Evolutionary conservation across 164 flowering plant genomes (phyloP), one percentile per base, ranked within the genome.

Genomic region (Tinospora cordifolia): DNA sequence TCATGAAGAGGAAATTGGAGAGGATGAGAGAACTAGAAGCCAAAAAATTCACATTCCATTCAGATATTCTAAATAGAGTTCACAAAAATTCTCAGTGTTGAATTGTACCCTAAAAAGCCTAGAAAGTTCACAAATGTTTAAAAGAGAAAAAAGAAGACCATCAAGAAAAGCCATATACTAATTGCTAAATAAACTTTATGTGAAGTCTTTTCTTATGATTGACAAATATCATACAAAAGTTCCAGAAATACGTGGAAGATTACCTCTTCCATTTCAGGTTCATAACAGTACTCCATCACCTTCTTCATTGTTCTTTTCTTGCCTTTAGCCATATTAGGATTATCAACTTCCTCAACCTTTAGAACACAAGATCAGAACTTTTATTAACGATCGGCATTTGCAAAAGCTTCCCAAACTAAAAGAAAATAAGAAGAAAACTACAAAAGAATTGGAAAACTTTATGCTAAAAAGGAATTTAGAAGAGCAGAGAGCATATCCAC

Each of bases 221-320:
- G 7, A 34, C 2, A 59, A 26, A n/a, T 4, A 30, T 30, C 36
- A 30, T 30, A 62, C 25, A 6, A 66, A 40, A 67, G 26, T 30
- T 34, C 7, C 4, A 14, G 10, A n/a, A 39, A 27, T 9, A 74
- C 58, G 58, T 21, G 26, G 70, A 71, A 66, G 62, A 70, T 80
- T 79, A 94, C 97, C 98, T 91, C 96, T 77, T 91, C 97, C 98
- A 94, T 91, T 81, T 94, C 97, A 74, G 98, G 96, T 83, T 94
- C 98, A 79, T 91, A 94, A 76, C 96, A 90, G 69, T 94, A 94
- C 78, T 94, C 96, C 90, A 94, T 86, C 75, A 94, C 97, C 77
- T 76, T 90, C 85, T 83, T 93, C 39, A 67, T 76, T 19, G 67
- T 72, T 47, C 78, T 75, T 79, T 85, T 91, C 83, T 85, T 91